Base-by-base conservation (phyloP, 2,329 filamentous ascomycete species). In the Colletotrichum ledebouriae region DNA sequence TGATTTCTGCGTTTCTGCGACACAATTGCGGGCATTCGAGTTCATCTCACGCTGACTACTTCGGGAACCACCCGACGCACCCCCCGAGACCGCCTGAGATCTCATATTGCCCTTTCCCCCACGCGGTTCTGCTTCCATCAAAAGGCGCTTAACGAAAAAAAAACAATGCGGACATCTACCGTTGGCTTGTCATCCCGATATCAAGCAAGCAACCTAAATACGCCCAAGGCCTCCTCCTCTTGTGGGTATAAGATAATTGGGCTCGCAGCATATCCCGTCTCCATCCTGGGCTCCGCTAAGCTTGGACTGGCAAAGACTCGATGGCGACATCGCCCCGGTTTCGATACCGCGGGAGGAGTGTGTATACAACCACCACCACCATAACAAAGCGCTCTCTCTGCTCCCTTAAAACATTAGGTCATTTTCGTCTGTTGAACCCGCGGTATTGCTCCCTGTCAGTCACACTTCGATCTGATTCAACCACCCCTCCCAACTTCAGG, bases 291-390 rank as follows among this genome's bases (percentile, higher is more conserved):
- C 55, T 49, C 67, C 63, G 63, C 70, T 71, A 71, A 62, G 60
- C 70, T 71, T 70, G 20, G 63, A 52, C 60, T 47, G 70, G 70
- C 53, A 63, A 71, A 69, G 72, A 63, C 68, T 70, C 65, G 72
- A 74, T 74, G 72, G 73, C 73, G 73, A 74, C 73, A 74, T 74
- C 72, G 71, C 66, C 70, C 65, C 71, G 63, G 70, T 67, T 70
- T 70, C 50, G 64, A 67, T 59, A 58, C 65, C 41, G 55, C 61
- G 41, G 34, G 61, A 68, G 55, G 65, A 67, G 65, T 65, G 55
- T 47, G 15, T 47, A 63, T 56, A 46, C 63, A 59, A 63, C 49
- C 44, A 69, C 53, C 44, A 69, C 53, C 58, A 37, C 49, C 59
- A 56, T 46, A 53, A 58, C 41, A 46, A 41, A 60, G 57, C 29